Percentiles rank a stretch among this genome's conserved stretches.
Conservation (phyloP, 495 filamentous ascomycete species). For the Talaromyces stipitatus region DNA sequence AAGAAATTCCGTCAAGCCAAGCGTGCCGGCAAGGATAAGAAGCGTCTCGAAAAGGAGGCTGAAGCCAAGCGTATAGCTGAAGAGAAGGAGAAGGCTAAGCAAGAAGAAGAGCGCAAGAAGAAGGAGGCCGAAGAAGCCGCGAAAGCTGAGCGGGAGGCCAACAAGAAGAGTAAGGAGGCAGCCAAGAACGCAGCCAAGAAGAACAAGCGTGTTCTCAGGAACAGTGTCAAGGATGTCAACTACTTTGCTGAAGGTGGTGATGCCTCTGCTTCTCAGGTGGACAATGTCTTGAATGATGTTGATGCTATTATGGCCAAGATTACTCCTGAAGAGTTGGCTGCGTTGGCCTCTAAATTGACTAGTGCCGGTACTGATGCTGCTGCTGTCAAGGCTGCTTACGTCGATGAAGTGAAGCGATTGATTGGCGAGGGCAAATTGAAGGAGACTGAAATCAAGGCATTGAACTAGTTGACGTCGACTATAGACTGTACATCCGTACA, state of each 20-base stretch:
- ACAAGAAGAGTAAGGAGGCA: slow-evolving; percentile 96
- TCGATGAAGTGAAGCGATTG: slow-evolving; percentile 65
- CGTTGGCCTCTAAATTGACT: slow-evolving; percentile 66
- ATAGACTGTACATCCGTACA: background rate
- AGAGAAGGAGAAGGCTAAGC: slow-evolving; percentile 67
- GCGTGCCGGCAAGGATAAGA: slow-evolving; percentile 89
- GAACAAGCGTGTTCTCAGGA: slow-evolving; percentile 93
- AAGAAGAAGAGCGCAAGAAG: slow-evolving; percentile 65
- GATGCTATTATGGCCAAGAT: slow-evolving; percentile 86
- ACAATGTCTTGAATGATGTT: slow-evolving; percentile 75
- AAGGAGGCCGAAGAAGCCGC: slow-evolving; percentile 81
- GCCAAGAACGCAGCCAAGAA: slow-evolving; percentile 98
- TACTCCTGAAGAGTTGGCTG: slow-evolving; percentile 79
- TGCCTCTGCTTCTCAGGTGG: slow-evolving; percentile 64
- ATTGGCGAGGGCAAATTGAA: slow-evolving; percentile 75
- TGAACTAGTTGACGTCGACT: slow-evolving; percentile 23
- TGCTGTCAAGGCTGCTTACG: slow-evolving; percentile 59
- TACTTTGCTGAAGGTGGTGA: slow-evolving; percentile 63
- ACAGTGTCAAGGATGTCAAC: slow-evolving; percentile 90
- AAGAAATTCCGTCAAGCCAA: slow-evolving; percentile 91
- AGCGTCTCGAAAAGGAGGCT: slow-evolving; percentile 82
- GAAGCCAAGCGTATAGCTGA: slow-evolving; percentile 78
- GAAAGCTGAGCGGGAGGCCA: slow-evolving; percentile 69
- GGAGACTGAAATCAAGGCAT: slow-evolving; percentile 60
- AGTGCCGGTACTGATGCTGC: slow-evolving; percentile 41